A percentile compares a stretch with the other conserved stretches of the same genome.
Conservation (phyloP, 139 green algal genomes). For the Picochlorum costavermella region DNA sequence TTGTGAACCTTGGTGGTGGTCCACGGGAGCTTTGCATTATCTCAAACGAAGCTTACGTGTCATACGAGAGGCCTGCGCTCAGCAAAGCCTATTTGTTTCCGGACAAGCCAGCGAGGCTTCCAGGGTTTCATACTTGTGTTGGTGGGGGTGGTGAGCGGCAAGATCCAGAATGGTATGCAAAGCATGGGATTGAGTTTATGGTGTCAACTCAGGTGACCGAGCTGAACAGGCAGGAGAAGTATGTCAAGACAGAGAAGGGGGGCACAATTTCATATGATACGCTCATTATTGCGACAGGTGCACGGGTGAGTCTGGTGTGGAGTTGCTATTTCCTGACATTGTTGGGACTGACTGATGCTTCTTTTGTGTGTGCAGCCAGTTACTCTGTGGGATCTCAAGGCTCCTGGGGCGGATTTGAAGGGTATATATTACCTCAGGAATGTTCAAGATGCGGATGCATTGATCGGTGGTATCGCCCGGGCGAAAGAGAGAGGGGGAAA, state of each 20-base stretch:
- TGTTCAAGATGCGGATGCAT: conserved; percentile 62
- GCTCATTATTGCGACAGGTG: conserved; percentile 80
- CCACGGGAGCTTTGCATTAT: conserved; percentile 62
- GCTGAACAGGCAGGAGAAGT: conserved; percentile 52
- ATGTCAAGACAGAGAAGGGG: conserved; percentile 43
- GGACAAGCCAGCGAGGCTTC: conserved; percentile 57
- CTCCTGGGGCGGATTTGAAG: conserved; percentile 57
- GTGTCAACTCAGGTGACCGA: conserved; percentile 43
- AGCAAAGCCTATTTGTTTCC: conserved; percentile 82
- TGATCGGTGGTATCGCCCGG: conserved; percentile 51
- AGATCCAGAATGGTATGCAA: conserved; percentile 63
- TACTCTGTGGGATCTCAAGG: conserved; percentile 57
- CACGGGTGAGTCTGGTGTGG: conserved; percentile 13
- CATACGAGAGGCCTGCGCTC: conserved; percentile 85
- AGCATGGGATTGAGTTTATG: conserved; percentile 66
- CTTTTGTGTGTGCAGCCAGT: conserved; percentile 10
- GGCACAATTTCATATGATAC: conserved; percentile 62
- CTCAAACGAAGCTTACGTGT: conserved; percentile 47
- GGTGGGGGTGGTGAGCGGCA: conserved; percentile 79
- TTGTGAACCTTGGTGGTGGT: conserved; percentile 40
- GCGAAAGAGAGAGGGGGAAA: conserved; percentile 47
- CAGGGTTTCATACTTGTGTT: conserved; percentile 90
- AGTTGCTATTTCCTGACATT: conserved; percentile 22
- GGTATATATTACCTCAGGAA: conserved; percentile 77
- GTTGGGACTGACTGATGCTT: neutral